Evolutionary conservation across 768 basidiomycete species (phyloP).

Genomic region (Imleria badia): DNA sequence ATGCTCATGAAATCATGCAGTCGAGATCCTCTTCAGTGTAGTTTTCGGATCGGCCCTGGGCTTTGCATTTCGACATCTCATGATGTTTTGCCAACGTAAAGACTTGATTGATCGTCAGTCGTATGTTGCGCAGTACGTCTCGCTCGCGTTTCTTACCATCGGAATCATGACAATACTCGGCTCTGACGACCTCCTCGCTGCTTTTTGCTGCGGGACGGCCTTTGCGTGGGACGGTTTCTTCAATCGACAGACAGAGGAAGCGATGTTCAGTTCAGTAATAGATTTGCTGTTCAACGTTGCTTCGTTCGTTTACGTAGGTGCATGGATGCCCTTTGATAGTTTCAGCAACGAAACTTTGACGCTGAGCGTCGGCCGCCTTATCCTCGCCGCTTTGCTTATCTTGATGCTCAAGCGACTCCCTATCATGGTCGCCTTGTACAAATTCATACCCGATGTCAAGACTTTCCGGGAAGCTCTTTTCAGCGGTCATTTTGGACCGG

Average conservation of each 20-base stretch:
- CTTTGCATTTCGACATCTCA: conserved; percentile 78
- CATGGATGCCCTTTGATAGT: conserved; percentile 91
- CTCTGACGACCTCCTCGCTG: conserved; percentile 90
- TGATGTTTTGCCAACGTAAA: conserved; percentile 88
- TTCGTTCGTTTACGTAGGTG: conserved; percentile 94
- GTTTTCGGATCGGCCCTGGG: conserved; percentile 76
- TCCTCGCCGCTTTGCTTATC: conserved; percentile 82
- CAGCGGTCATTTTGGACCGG: conserved; percentile 93
- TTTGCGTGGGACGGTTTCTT: conserved; percentile 98
- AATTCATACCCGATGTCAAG: conserved; percentile 95
- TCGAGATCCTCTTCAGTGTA: conserved; percentile 75
- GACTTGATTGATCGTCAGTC: conserved; percentile 92
- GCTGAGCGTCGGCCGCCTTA: conserved; percentile 78
- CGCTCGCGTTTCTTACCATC: conserved; percentile 79
- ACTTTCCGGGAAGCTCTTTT: conserved; percentile 92
- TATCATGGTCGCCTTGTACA: conserved; percentile 78
- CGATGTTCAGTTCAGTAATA: conserved; percentile 94
- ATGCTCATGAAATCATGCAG: conserved; percentile 37
- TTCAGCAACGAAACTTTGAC: conserved; percentile 69
- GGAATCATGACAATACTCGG: conserved; percentile 85
- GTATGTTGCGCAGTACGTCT: conserved; percentile 90
- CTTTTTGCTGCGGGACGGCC: conserved; percentile 92
- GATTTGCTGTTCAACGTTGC: conserved; percentile 95
- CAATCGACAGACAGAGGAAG: conserved; percentile 91
- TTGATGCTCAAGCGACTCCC: conserved; percentile 83